phyloP scores from a whole-genome alignment of 129 eudicot genomes.

The Artemisia annua region DNA sequence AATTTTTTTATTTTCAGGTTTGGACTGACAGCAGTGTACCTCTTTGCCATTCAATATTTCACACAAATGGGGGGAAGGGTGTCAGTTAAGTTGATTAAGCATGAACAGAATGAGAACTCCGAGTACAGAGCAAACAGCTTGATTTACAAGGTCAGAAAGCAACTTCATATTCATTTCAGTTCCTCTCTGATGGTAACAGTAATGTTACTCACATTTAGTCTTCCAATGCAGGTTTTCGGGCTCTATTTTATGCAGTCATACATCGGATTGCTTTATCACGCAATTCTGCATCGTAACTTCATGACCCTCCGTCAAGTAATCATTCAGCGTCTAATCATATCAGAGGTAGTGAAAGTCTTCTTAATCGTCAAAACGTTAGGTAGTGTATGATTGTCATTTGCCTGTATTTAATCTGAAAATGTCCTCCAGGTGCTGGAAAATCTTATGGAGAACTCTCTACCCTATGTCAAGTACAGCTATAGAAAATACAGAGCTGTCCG shows the following conservation, averaged over 20 bases:
- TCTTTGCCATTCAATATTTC: conserved; percentile 76
- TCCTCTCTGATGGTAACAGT: not conserved
- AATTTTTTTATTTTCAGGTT: conserved; percentile 56
- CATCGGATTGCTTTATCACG: conserved; percentile 91
- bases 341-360: conserved; percentile 53
- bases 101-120: conserved; percentile 52
- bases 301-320: conserved; percentile 85
- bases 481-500: conserved; percentile 75
- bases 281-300: conserved; percentile 77
- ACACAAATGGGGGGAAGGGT: conserved; percentile 82
- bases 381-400: not conserved
- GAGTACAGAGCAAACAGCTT: conserved; percentile 88
- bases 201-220: not conserved
- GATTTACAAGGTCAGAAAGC: conserved; percentile 70
- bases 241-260: conserved; percentile 94
- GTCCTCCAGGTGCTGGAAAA: conserved; percentile 70
- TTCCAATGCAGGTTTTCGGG: conserved; percentile 76
- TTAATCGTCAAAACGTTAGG: not conserved
- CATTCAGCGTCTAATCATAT: conserved; percentile 77
- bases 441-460: conserved; percentile 79
- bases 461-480: conserved; percentile 74
- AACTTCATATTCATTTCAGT: not conserved
- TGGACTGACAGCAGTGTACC: conserved; percentile 77
- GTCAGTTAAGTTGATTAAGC: conserved; percentile 75
- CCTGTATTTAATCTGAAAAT: not conserved